phyloP scores from a whole-genome alignment of 768 basidiomycete genomes.

The Pulveroboletus sp. region DNA sequence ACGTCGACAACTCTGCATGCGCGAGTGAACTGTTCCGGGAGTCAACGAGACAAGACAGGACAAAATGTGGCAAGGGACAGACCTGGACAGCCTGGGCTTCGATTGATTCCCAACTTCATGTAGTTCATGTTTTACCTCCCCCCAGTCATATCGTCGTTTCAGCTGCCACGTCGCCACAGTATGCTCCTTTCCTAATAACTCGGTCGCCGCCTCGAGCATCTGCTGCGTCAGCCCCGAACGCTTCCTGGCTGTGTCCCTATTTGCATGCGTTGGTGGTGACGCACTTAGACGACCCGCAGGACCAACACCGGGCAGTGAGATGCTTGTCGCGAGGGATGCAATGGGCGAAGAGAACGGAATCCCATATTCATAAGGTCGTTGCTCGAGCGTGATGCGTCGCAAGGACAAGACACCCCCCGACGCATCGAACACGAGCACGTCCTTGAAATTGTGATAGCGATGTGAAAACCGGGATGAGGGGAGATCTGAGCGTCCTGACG shows the following conservation, averaged over 20 bases:
- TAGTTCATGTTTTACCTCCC: constrained; percentile 41
- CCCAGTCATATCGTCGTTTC: constrained; percentile 46
- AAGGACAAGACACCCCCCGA: constrained; percentile 51
- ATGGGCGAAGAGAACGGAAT: constrained; percentile 26
- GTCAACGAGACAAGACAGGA: background rate
- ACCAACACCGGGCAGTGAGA: constrained; percentile 55
- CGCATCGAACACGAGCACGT: constrained; percentile 66
- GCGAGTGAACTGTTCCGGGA: constrained; percentile 45
- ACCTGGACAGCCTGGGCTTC: constrained; percentile 13
- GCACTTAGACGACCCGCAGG: constrained; percentile 35
- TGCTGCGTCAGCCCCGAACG: constrained; percentile 33
- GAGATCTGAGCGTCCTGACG: constrained; percentile 26
- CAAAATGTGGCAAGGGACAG: background rate
- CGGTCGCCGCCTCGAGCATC: constrained; percentile 33
- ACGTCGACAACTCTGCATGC: constrained; percentile 79
- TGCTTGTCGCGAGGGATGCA: constrained; percentile 45
- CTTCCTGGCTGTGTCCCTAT: constrained; percentile 24
- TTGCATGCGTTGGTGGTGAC: constrained; percentile 21
- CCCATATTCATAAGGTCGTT: constrained; percentile 19
- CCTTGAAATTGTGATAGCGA: constrained; percentile 50
- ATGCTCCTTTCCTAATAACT: constrained; percentile 35
- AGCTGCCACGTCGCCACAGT: constrained; percentile 66
- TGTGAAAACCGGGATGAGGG: constrained; percentile 27
- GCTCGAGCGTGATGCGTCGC: constrained; percentile 48
- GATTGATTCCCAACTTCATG: constrained; percentile 4